phyloP scores from a whole-genome alignment of 2,329 filamentous ascomycete genomes.

The Paramyrothecium sp. region DNA sequence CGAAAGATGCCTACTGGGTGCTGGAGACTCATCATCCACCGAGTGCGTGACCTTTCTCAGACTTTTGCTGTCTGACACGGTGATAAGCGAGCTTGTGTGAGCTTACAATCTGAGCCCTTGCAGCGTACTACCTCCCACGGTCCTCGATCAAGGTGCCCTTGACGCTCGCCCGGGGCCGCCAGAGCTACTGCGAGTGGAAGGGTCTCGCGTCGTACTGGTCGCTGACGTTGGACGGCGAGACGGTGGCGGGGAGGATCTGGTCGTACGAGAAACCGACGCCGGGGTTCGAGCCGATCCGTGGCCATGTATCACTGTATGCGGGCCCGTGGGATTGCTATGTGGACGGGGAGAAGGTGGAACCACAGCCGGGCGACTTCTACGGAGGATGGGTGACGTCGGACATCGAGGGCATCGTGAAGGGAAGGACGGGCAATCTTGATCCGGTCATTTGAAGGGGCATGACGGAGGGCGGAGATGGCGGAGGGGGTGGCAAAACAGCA shows the following conservation, averaged over 20 bases:
- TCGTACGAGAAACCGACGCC: conserved; percentile 54
- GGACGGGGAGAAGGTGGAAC: conserved; percentile 57
- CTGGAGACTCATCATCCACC: conserved; percentile 63
- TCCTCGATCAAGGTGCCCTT: conserved; percentile 46
- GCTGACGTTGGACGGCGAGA: conserved; percentile 36
- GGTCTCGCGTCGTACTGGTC: conserved; percentile 58
- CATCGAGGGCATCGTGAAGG: conserved; percentile 51
- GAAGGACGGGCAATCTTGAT: conserved; percentile 36
- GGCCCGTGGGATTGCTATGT: conserved; percentile 63
- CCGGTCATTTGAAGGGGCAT: conserved; percentile 24
- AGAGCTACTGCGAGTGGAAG: conserved; percentile 60
- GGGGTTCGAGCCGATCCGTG: conserved; percentile 51
- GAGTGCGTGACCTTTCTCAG: conserved; percentile 35
- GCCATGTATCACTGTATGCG: conserved; percentile 58
- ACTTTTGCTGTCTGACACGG: background rate
- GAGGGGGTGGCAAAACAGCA: background rate
- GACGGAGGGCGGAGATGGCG: background rate
- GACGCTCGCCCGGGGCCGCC: conserved; percentile 36
- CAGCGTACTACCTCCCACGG: conserved; percentile 60
- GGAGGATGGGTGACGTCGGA: conserved; percentile 64
- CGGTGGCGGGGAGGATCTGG: conserved; percentile 54
- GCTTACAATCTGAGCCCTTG: background rate
- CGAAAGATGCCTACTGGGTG: conserved; percentile 59
- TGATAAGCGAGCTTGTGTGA: background rate
- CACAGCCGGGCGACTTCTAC: conserved; percentile 62